These are phyloP conservation scores for Colletotrichum zoysiae DNA, from an alignment of 2,329 filamentous ascomycete genomes.

Conservation along the genomic window DNA sequence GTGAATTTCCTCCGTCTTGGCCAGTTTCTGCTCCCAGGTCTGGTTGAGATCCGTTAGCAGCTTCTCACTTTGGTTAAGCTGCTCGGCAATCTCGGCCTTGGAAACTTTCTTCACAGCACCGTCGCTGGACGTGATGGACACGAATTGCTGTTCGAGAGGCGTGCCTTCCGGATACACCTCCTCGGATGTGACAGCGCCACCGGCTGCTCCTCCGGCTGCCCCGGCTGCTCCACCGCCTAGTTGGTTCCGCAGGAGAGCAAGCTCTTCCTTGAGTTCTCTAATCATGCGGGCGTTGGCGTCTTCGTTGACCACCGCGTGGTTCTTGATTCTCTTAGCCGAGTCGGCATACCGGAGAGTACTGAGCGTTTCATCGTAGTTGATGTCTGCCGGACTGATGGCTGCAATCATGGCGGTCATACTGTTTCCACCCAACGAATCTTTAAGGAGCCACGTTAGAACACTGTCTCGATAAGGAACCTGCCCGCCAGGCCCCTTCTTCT, in stretches of 20 bases:
- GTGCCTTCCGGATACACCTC: conserved; percentile 94
- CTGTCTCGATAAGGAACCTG: conserved; percentile 98
- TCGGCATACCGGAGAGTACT: conserved; percentile 97
- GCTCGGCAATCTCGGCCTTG: conserved; percentile 97
- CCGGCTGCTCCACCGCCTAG: conserved; percentile 69
- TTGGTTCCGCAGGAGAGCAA: conserved; percentile 87
- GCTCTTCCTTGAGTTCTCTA: conserved; percentile 94
- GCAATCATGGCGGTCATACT: conserved; percentile 99
- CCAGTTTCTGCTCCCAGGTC: conserved; percentile 97
- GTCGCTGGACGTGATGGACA: conserved; percentile 89
- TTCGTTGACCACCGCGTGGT: conserved; percentile 98
- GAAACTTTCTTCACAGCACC: conserved; percentile 94
- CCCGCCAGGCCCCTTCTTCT: conserved; percentile 77
- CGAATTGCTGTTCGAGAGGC: conserved; percentile 94
- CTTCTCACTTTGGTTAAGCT: conserved; percentile 96
- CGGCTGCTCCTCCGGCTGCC: conserved; percentile 58
- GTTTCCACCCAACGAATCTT: conserved; percentile 97
- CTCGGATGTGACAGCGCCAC: conserved; percentile 69
- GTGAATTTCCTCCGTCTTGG: conserved; percentile 96
- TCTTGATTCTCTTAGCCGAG: conserved; percentile 99
- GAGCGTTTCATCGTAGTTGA: conserved; percentile 98
- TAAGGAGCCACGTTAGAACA: conserved; percentile 94
- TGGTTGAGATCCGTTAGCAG: conserved; percentile 96
- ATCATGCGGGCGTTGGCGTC: conserved; percentile 99
- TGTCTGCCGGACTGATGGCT: conserved; percentile 96